phyloP scores from a whole-genome alignment of 2,329 filamentous ascomycete genomes.

The Leptographium lundbergii region DNA sequence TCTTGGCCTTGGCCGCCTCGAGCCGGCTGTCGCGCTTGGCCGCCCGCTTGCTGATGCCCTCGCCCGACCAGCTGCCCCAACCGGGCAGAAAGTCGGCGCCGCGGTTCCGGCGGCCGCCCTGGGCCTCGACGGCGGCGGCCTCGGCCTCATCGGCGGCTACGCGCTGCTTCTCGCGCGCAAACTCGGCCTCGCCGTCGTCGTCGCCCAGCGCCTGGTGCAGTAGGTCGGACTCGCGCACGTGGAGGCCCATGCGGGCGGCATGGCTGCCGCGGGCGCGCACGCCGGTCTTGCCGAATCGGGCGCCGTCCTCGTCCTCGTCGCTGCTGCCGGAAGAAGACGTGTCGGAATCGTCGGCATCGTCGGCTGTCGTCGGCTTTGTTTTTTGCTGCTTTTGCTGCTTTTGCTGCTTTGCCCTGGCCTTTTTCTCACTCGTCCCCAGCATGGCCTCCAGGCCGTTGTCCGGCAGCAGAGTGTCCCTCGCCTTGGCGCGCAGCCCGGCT shows the following conservation, averaged over 20 bases:
- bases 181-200: constrained; percentile 70
- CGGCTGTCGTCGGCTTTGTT: neutral
- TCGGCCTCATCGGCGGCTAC: constrained; percentile 72
- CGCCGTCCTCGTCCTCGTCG: neutral
- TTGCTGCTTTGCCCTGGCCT: neutral
- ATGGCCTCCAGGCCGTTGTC: neutral
- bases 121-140: constrained; percentile 50
- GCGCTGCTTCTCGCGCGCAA: constrained; percentile 65
- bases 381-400: too few relatives aligned
- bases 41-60: constrained; percentile 62
- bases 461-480: neutral
- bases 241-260: neutral
- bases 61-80: constrained; percentile 87
- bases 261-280: neutral
- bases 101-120: constrained; percentile 34
- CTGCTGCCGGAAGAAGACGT: neutral
- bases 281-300: neutral
- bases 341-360: neutral
- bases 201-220: constrained; percentile 71
- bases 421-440: neutral
- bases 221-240: constrained; percentile 29
- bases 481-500: neutral
- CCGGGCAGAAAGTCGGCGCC: constrained; percentile 79
- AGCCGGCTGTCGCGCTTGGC: constrained; percentile 39
- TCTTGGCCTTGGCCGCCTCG: constrained; percentile 35